Evolutionary conservation across 1,284 basidiomycete species (phyloP), one percentile per base, ranked within the genome.

Genomic region (Omphalotus olearius): DNA sequence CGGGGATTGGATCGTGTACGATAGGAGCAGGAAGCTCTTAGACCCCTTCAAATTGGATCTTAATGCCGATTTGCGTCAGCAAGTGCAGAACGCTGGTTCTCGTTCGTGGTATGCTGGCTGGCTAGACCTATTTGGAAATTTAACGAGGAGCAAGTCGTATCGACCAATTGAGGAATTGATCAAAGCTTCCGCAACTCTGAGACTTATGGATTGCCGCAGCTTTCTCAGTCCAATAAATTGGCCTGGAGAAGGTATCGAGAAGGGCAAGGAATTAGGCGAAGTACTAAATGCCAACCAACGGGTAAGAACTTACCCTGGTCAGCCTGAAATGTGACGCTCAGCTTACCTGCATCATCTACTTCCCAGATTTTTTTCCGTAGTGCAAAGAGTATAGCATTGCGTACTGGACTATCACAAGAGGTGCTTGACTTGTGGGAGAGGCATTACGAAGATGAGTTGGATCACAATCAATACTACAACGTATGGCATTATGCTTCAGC

Each of bases 191-290:
- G 47, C 42, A 13, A 39, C 7, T 13, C 56, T 62, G 16, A 48
- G 41, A 16, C 28, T 45, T 33, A 36, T 61, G 25, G 28, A 56
- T 23, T 58, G 45, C 38, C 47, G 48, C 30, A 42, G 50, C 18
- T 60, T 57, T 43, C 56, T 56, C 41, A 57, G 55, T n/a, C 64
- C 64, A 11, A 55, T 62, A n/a, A 59, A 59, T 40, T 62, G 61
- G 63, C 35, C 48, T 26, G 61, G 63, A 7, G 54, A 58, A 26
- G 53, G 49, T 25, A 51, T 62, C 18, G 50, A 53, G 17, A 50
- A 61, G 33, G 58, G 62, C 3, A 52, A 60, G 36, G 59, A 60
- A 28, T 51, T 65, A n/a, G 60, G 62, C 1, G 45, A 45, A 18
- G 55, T 63, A 20, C 55, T 58, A 47, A 52, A 59, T 35, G 33